Base-by-base conservation (phyloP, 1,284 basidiomycete species). In the Rhodotorula sp. region DNA sequence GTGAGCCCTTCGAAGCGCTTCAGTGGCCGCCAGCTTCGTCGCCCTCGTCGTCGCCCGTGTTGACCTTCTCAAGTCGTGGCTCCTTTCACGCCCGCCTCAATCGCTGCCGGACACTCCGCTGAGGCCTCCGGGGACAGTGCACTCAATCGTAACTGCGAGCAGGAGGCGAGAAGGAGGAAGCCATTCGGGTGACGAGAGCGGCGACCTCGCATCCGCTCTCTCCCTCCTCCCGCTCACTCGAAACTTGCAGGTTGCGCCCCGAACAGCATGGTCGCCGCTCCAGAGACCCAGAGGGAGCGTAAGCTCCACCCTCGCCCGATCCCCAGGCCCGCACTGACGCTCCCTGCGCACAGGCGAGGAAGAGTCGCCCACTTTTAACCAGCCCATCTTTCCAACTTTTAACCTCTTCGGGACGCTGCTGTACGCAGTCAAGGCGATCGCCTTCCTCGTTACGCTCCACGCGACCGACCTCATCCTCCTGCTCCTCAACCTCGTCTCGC, bases 401-500 rank as follows among this genome's bases (percentile, higher is more conserved):
- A 2, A 27, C 27, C 13, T 59, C 27, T 27, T 47, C 27, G 6
- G 13, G 47, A n/a, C 47, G 22, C 5, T 54, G 55, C 20, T 39
- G 24, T 54, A 32, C 44, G 22, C 63, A 39, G 3, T 59, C 61
- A 44, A 27, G 2, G 51, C 36, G 13, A 29, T 57, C 49, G 1
- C 64, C 27, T 62, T 62, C n/a, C 51, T 64, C 63, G 6, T 65
- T 55, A 9, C 59, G 15, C 52, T 69, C 20, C 62, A 64, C 59
- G 39, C 54, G 24, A 39, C 34, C 57, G 64, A 66, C 53, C 15
- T 44, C 30, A 32, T 47, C 47, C 24, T 70, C 57, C 56, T 57
- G 52, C 47, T 67, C 51, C 20, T 52, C 32, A 66, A 66, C 53
- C 57, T 66, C 61, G 47, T 66, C 61, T 46, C 47, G 44, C 60